Conservation (phyloP, 177 flowering plant species). For the Vitis hybrid region DNA sequence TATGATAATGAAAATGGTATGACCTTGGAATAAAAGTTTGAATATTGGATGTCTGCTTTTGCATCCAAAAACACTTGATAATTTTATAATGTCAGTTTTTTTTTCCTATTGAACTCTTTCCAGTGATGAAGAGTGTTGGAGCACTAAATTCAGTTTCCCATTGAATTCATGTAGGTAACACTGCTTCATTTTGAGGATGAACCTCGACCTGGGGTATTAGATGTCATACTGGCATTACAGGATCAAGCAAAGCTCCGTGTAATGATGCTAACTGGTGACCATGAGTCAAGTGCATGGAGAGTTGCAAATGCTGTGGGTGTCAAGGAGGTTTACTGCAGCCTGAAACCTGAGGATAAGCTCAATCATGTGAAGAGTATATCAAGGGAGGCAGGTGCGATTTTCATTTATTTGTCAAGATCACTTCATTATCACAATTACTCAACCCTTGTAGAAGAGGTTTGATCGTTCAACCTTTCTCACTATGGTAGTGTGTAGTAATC, state of each 20-base stretch:
- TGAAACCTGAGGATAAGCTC: conserved; percentile 98
- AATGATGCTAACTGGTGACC: conserved; percentile 99
- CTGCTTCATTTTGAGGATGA: conserved; percentile 93
- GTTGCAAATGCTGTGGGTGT: conserved; percentile 92
- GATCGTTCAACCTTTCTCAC: no score
- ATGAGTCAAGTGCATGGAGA: conserved; percentile 85
- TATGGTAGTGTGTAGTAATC: no score
- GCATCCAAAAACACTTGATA: neutral
- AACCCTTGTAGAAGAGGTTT: no score
- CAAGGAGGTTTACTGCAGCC: conserved; percentile 66
- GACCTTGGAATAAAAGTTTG: no score
- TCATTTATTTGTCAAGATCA: neutral
- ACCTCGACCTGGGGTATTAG: conserved; percentile 78
- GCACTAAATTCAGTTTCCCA: neutral
- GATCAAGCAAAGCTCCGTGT: conserved; percentile 71
- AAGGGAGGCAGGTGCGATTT: conserved; percentile 64
- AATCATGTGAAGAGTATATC: conserved; percentile 79
- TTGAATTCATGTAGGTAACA: conserved; percentile 59
- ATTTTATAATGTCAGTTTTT: neutral
- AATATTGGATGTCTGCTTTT: conserved; percentile 1
- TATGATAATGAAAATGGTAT: no score
- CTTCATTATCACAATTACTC: no score
- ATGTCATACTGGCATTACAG: conserved; percentile 56
- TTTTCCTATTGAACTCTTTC: neutral
- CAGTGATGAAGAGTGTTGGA: neutral